A percentile compares a stretch with the other conserved stretches of the same genome.
phyloP scores from a whole-genome alignment of 2,329 filamentous ascomycete species.

The Sphaerulina musiva region DNA sequence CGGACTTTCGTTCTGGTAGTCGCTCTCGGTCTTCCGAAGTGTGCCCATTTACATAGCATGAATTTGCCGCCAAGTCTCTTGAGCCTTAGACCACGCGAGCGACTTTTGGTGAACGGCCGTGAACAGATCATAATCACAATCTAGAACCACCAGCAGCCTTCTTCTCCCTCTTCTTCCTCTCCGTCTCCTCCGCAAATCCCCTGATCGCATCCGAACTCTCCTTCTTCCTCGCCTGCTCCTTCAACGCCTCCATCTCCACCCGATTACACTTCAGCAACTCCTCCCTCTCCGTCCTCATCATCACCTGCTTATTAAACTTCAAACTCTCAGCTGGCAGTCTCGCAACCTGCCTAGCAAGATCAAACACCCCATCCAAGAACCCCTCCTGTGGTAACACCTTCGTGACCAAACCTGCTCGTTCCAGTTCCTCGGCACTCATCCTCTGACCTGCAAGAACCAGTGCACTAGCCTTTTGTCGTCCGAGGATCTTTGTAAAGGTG shows the following conservation, averaged over 20 bases:
- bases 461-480: conserved; percentile 20
- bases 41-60: no score
- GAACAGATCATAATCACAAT: not conserved
- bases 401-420: conserved; percentile 19
- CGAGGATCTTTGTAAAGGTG: conserved; percentile 20
- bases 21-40: no score
- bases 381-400: conserved; percentile 16
- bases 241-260: conserved; percentile 18
- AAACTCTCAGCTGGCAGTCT: conserved; percentile 19
- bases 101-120: no score
- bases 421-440: conserved; percentile 17
- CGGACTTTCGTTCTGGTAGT: no score
- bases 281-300: conserved; percentile 18
- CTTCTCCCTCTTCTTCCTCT: conserved; percentile 23
- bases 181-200: conserved; percentile 20
- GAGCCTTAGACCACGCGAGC: no score
- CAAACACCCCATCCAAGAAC: conserved; percentile 19
- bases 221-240: conserved; percentile 14
- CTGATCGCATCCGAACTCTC: conserved; percentile 21
- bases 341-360: conserved; percentile 19
- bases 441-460: conserved; percentile 20
- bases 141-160: conserved; percentile 3
- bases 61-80: no score
- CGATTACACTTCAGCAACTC: conserved; percentile 21
- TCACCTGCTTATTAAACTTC: conserved; percentile 12